phyloP scores from a whole-genome alignment of 2,329 filamentous ascomycete genomes.

The Beauveria brongniartii region DNA sequence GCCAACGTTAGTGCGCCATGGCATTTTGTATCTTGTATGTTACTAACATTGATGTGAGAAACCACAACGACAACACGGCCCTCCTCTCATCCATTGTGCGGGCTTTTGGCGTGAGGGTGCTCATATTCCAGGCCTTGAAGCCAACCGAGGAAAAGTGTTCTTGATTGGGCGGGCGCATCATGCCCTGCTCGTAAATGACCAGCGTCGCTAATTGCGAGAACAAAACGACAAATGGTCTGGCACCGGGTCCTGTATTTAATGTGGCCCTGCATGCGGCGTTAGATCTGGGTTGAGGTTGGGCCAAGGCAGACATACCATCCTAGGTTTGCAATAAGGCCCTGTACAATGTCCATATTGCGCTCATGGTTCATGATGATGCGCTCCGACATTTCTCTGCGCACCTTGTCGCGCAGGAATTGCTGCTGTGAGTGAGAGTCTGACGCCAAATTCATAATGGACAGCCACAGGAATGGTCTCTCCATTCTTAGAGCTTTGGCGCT shows the following conservation, averaged over 20 bases:
- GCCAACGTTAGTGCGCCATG: conserved; percentile 9
- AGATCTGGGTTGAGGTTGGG: background rate
- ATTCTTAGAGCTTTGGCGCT: conserved; percentile 31
- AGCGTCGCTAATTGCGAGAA: conserved; percentile 34
- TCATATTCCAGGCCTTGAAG: conserved; percentile 26
- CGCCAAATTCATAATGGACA: conserved; percentile 39
- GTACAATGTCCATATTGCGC: conserved; percentile 42
- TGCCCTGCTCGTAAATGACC: conserved; percentile 37
- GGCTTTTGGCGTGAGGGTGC: conserved; percentile 20
- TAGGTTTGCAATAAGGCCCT: conserved; percentile 38
- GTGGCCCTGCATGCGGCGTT: conserved; percentile 26
- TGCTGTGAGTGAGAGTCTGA: conserved; percentile 35
- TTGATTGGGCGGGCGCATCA: conserved; percentile 31
- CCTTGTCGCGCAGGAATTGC: conserved; percentile 28
- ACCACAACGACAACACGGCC: conserved; percentile 40
- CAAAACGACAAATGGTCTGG: conserved; percentile 36
- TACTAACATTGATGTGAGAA: conserved; percentile 28
- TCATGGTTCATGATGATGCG: conserved; percentile 40
- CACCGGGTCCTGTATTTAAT: conserved; percentile 26
- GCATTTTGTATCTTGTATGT: fast-evolving
- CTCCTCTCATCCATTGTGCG: conserved; percentile 43
- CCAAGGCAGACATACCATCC: conserved; percentile 31
- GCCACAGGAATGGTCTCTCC: conserved; percentile 40
- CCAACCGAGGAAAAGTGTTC: conserved; percentile 28
- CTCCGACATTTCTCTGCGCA: conserved; percentile 37